Evolutionary conservation across 176 grass and related monocot genomes (phyloP).

Genomic region (Musa schizocarpa): DNA sequence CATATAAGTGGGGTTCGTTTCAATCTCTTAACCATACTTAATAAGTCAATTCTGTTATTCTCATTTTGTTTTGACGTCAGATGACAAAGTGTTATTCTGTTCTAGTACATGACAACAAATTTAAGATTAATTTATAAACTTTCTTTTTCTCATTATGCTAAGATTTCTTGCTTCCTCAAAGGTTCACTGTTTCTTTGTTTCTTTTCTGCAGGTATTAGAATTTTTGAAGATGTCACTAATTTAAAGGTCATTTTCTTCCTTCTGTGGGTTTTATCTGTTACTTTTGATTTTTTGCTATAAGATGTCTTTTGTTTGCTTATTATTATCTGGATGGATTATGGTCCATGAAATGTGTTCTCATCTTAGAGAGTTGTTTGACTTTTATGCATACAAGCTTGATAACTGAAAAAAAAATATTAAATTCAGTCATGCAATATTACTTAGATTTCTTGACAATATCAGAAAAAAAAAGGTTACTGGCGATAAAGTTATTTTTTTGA

Average conservation of each 20-base stretch:
- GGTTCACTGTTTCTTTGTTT: constrained; percentile 2
- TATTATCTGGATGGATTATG: background rate
- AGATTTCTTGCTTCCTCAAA: background rate
- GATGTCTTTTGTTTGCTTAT: background rate
- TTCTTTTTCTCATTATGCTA: background rate
- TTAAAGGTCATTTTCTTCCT: constrained; percentile 58
- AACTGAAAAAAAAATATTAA: no score
- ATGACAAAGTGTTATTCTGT: no score
- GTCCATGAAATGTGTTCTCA: background rate
- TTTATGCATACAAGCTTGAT: no score
- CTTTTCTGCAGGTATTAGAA: constrained; percentile 67
- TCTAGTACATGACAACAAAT: background rate
- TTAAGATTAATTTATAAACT: background rate
- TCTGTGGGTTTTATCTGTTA: background rate
- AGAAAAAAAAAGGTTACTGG: no score
- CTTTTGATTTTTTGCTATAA: background rate
- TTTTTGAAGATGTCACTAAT: constrained; percentile 76
- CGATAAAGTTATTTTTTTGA: no score
- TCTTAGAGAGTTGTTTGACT: no score
- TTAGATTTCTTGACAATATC: no score
- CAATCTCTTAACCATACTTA: no score
- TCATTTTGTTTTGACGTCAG: no score
- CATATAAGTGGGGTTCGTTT: no score
- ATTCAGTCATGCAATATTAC: no score
- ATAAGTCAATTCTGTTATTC: no score